Base-by-base conservation (phyloP, 495 filamentous ascomycete species). In the Daldinia grandis region DNA sequence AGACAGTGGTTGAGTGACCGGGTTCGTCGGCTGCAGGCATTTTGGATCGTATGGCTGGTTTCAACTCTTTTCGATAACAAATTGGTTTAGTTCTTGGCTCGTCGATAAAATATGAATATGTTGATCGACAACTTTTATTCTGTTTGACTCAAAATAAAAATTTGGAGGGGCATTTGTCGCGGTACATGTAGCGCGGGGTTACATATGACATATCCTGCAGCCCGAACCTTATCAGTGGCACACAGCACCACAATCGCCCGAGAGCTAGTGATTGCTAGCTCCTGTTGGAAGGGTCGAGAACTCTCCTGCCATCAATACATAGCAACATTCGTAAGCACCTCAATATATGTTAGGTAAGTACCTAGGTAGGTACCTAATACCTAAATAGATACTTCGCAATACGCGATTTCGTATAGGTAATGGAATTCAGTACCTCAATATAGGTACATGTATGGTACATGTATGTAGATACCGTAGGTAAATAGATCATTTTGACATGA, bases 401-500 rank as follows among this genome's bases (percentile, higher is more conserved):
- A n/a, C n/a, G n/a, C n/a, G n/a, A n/a, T n/a, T n/a, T n/a, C n/a
- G n/a, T n/a, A n/a, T n/a, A n/a, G 28, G 28, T 30, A 30, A 30
- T 30, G 28, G 4, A 30, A 31, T 8, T 31, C 30, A 33, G 9
- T 33, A 33, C 31, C 9, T 33, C 9, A 12, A 10, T 4, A 12
- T 14, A 35, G 12, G 12, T 30, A 30, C 0, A 30, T 33, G n/a
- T n/a, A n/a, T n/a, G n/a, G n/a, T n/a, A n/a, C n/a, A n/a, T n/a
- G n/a, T n/a, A n/a, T n/a, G n/a, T 33, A 33, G 2, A 19, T 25
- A 37, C 17, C n/a, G n/a, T 3, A 62, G 25, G 12, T 15, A n/a
- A 17, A 30, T 51, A 15, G 4, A 49, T 79, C 44, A 83, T 69
- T 82, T 83, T 67, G 81, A 74, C 84, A 86, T 84, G 64, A 87